Percentiles rank a stretch among this genome's conserved stretches.
These are phyloP conservation scores for Backusella sp. DNA, from an alignment of 192 early-diverging fungal species.

Conservation along the genomic window DNA sequence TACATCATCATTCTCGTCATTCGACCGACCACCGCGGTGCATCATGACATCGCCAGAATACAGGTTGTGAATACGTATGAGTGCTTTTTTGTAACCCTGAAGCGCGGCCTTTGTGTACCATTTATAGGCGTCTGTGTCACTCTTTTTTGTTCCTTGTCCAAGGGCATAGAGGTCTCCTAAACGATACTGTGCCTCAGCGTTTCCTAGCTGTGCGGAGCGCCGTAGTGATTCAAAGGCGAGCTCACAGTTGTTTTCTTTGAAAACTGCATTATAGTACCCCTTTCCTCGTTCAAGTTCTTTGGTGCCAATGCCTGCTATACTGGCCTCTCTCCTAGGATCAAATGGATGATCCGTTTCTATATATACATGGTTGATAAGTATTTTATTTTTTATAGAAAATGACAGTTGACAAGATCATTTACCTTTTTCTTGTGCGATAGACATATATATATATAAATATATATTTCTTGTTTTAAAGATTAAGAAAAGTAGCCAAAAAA, in stretches of 20 bases:
- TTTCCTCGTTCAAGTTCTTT: background rate
- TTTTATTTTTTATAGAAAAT: background rate
- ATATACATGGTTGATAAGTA: background rate
- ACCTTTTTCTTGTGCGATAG: background rate
- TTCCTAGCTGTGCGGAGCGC: background rate
- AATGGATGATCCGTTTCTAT: background rate
- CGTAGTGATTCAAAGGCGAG: background rate
- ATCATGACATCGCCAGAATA: background rate
- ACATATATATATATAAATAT: background rate
- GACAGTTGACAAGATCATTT: background rate
- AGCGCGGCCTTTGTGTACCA: background rate
- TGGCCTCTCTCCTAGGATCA: background rate
- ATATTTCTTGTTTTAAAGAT: background rate
- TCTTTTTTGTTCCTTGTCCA: background rate
- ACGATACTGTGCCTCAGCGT: background rate
- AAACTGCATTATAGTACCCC: background rate
- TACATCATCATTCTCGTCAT: background rate
- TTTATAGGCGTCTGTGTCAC: background rate
- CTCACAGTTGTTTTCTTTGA: background rate
- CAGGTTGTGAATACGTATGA: background rate
- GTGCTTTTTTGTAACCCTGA: background rate
- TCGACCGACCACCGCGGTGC: background rate
- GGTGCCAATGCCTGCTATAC: background rate
- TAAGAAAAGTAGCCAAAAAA: background rate
- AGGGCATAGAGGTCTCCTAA: background rate